Conservation (phyloP, 2,329 filamentous ascomycete genomes). For the Basipetospora chlamydospora region DNA sequence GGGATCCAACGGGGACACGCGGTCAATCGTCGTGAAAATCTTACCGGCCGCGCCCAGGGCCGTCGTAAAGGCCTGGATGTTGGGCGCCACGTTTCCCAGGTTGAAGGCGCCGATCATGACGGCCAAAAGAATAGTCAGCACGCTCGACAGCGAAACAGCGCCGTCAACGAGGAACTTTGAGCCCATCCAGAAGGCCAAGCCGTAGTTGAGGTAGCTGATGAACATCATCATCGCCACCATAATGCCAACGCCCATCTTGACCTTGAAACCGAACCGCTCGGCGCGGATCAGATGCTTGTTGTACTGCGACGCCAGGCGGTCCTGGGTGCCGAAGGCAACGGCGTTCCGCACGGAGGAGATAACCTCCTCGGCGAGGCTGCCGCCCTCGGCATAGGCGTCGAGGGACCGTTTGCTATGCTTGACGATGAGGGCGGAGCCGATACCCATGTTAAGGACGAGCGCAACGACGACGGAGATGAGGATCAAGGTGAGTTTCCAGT, state of each 20-base stretch:
- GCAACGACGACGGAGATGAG: constrained; percentile 69
- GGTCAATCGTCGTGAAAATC: constrained; percentile 89
- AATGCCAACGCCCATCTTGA: constrained; percentile 55
- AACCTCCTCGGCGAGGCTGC: constrained; percentile 84
- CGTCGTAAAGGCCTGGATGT: constrained; percentile 73
- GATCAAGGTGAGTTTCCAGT: constrained; percentile 88
- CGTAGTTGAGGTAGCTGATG: constrained; percentile 76
- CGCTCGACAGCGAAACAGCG: constrained; percentile 49
- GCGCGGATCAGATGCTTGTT: constrained; percentile 59
- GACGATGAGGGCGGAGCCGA: constrained; percentile 59
- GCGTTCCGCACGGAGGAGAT: constrained; percentile 87
- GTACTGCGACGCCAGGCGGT: constrained; percentile 79
- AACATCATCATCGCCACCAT: constrained; percentile 80
- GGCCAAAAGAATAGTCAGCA: constrained; percentile 77
- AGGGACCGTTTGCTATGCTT: constrained; percentile 69
- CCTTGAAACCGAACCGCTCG: constrained; percentile 60
- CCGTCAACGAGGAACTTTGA: constrained; percentile 56
- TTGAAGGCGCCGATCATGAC: constrained; percentile 90
- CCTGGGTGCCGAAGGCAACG: constrained; percentile 83
- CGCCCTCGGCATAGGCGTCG: constrained; percentile 67
- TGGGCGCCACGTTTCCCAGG: constrained; percentile 74
- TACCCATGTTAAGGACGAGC: constrained; percentile 63
- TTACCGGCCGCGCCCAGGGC: constrained; percentile 74
- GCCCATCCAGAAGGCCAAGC: constrained; percentile 79
- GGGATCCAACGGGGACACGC: constrained; percentile 70